These are phyloP conservation scores for Erythrophleum ivorense DNA, from an alignment of 331 rosid species.

Conservation along the genomic window DNA sequence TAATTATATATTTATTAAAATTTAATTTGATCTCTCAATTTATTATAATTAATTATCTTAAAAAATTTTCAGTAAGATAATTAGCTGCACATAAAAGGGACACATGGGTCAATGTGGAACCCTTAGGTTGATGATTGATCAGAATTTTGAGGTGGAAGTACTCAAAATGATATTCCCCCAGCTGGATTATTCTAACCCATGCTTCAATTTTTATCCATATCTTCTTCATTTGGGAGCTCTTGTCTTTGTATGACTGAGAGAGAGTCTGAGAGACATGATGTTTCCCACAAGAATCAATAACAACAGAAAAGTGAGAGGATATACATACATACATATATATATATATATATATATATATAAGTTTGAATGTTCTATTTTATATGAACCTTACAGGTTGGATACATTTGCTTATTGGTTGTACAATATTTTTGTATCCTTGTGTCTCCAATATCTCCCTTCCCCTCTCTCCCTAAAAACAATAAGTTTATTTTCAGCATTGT, in stretches of 20 bases:
- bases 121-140: slow-evolving; percentile 45
- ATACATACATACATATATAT: too few relatives aligned
- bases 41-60: too few relatives aligned
- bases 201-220: background rate
- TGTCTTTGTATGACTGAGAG: background rate
- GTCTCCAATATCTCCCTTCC: background rate
- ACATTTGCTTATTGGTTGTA: background rate
- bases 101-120: slow-evolving; percentile 45
- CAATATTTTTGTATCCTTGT: background rate
- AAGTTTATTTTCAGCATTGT: background rate
- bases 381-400: background rate
- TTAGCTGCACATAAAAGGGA: background rate
- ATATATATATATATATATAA: background rate
- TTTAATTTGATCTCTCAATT: background rate
- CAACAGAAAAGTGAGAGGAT: background rate
- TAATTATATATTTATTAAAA: too few relatives aligned
- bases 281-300: slow-evolving; percentile 31
- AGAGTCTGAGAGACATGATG: background rate
- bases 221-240: too few relatives aligned
- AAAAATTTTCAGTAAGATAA: background rate
- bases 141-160: slow-evolving; percentile 42
- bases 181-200: slow-evolving; percentile 53
- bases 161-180: slow-evolving; percentile 47
- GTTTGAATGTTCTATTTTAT: background rate
- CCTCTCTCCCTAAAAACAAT: background rate